Evolutionary conservation across 2,329 filamentous ascomycete species (phyloP), one percentile per base, ranked within the genome.

Genomic region (Fusarium hainanense): DNA sequence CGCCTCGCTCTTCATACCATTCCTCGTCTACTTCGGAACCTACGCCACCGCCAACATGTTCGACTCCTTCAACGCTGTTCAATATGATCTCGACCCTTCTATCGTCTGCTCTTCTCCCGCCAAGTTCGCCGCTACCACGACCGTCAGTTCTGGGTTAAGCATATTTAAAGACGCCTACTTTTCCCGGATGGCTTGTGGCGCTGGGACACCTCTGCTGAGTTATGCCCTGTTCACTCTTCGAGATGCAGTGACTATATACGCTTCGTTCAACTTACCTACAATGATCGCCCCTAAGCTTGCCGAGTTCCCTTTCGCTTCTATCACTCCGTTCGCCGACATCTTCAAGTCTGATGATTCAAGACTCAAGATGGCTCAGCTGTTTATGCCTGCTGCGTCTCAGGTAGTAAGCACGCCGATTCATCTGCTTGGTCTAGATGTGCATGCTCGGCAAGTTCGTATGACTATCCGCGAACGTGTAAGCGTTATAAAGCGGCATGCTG

Each of bases 21-120:
- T 74, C 21, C 71, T 75, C 11, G 73, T 75, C 51, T 75, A 75
- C 43, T 75, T 75, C 42, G 73, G 73, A 46, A 75, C 73, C 27
- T 75, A 74, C 28, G 73, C 73, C 3, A 75, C 73, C 1, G 71
- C 73, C 46, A 75, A 75, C 54, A 54, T 74, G 42, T 74, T 75
- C 41, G 73, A 75, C 27, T 71, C 72, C 6, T 65, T 75, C 28
- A 61, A 74, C 14, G 69, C 72, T 3, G 59, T 68, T 20, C 51
- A 62, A 21, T 58, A 71, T 55, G 61, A 61, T 30, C 66, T 51
- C 52, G 54, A 74, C 12, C 69, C 69, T 7, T 47, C 68, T 18
- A 43, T 71, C 4, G 61, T 72, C 10, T 75, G 71, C 48, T 57
- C 72, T 1, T 71, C 72, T 3, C 58, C 72, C 2, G 55, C 70